These are phyloP conservation scores for Colletotrichum tropicale DNA, from an alignment of 2,329 filamentous ascomycete genomes.

Conservation along the genomic window DNA sequence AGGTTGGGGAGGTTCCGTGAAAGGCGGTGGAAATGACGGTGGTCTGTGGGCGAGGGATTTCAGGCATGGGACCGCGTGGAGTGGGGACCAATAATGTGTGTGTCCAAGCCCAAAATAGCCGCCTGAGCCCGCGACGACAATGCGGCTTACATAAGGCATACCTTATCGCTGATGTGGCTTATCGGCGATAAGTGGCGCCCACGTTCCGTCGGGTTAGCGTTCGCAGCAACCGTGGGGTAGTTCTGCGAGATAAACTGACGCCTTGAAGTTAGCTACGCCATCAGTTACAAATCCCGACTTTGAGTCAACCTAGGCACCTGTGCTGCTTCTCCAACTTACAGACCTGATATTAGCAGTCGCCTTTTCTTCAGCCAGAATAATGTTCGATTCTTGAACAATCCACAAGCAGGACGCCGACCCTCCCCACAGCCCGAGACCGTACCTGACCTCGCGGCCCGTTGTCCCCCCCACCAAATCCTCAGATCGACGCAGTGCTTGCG, in stretches of 20 bases:
- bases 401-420: neutral
- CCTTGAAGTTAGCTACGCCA: neutral
- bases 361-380: neutral
- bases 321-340: neutral
- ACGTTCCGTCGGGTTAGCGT: neutral
- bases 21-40: slow-evolving; percentile 7
- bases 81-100: neutral
- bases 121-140: neutral
- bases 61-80: neutral
- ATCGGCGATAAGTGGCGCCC: neutral
- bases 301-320: neutral
- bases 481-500: neutral
- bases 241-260: slow-evolving; percentile 13
- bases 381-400: neutral
- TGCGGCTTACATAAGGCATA: neutral
- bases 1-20: slow-evolving; percentile 7
- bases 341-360: neutral
- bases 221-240: neutral
- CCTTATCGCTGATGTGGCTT: neutral
- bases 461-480: neutral
- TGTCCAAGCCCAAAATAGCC: neutral
- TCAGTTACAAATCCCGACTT: neutral
- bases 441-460: neutral
- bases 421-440: neutral
- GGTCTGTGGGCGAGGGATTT: slow-evolving; percentile 16